Evolutionary conservation across 768 basidiomycete species (phyloP), one percentile per base, ranked within the genome.

Genomic region (Panaeolus papilionaceus): DNA sequence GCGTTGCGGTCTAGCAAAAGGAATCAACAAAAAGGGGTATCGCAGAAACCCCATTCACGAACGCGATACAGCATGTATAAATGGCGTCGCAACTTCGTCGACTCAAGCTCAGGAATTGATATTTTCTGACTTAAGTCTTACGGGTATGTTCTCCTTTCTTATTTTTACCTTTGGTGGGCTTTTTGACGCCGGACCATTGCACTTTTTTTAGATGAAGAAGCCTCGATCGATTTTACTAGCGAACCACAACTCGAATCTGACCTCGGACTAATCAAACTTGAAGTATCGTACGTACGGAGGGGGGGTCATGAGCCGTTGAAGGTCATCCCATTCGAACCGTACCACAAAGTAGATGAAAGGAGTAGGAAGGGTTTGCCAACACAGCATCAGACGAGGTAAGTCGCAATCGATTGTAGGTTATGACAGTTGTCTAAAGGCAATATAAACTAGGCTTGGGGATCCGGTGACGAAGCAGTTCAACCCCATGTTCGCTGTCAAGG

Each of bases 11-110:
- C 47, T 69, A 39, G 37, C 68, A 12, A 69, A 69, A 45, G 68
- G 68, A 37, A 69, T 69, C 12, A 69, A 69, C 10, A 49, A 38
- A 16, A 66, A 37, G 42, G 68, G 68, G 37, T 69, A 69, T 47
- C 47, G 61, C 16, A 63, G 45, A 12, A 61, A 69, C 33, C 28
- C 42, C 9, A 23, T 37, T 1, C 39, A 66, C 9, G 68, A 69
- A 39, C 66, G 64, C 26, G 68, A 69, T 38, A 42, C 65, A 23
- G 68, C 65, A 14, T 51, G 33, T 39, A 65, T 66, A 58, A 63
- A 40, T 40, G 62, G 68, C 14, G 65, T 51, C 16, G 64, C 62
- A 3, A 66, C 65, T 16, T 63, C 62, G 1, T 42, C 49, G 11
- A 61, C 61, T 2, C 28, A 58, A 26, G 68, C 63, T 64, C 61